These are phyloP conservation scores for Tricholoma hemisulphureum DNA, from an alignment of 768 basidiomycete genomes.

Conservation along the genomic window DNA sequence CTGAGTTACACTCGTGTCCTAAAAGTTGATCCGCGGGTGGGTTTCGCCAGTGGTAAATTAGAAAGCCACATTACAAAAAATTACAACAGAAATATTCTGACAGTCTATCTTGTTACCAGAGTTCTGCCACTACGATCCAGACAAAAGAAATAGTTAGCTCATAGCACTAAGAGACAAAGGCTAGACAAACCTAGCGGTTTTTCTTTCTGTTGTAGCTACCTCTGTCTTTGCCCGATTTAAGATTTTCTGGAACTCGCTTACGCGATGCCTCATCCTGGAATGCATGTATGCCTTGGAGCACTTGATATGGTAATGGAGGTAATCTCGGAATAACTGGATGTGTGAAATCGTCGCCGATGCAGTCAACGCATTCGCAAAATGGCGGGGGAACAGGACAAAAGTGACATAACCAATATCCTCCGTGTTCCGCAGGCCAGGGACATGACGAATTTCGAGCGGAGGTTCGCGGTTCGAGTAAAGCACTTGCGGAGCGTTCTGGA, in stretches of 20 bases:
- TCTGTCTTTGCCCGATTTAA: conserved; percentile 96
- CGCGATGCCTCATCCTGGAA: conserved; percentile 91
- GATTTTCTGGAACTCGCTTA: conserved; percentile 93
- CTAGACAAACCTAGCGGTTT: conserved; percentile 81
- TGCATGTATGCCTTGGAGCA: conserved; percentile 99
- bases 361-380: conserved; percentile 71
- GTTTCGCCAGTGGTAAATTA: not conserved
- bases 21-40: not conserved
- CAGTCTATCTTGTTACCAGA: conserved; percentile 49
- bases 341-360: conserved; percentile 86
- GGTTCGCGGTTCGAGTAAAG: conserved; percentile 93
- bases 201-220: conserved; percentile 74
- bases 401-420: conserved; percentile 97
- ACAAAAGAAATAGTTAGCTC: conserved; percentile 1
- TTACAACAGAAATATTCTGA: not conserved
- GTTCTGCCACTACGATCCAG: conserved; percentile 50
- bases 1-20: not conserved
- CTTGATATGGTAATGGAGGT: conserved; percentile 99
- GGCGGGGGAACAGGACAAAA: conserved; percentile 96
- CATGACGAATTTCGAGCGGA: conserved; percentile 91
- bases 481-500: conserved; percentile 97
- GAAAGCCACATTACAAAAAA: not conserved
- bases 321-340: conserved; percentile 96
- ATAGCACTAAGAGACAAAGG: not conserved
- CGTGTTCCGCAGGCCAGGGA: conserved; percentile 74